Base-by-base conservation (phyloP, 768 basidiomycete genomes). In the Boletus rubropictus region DNA sequence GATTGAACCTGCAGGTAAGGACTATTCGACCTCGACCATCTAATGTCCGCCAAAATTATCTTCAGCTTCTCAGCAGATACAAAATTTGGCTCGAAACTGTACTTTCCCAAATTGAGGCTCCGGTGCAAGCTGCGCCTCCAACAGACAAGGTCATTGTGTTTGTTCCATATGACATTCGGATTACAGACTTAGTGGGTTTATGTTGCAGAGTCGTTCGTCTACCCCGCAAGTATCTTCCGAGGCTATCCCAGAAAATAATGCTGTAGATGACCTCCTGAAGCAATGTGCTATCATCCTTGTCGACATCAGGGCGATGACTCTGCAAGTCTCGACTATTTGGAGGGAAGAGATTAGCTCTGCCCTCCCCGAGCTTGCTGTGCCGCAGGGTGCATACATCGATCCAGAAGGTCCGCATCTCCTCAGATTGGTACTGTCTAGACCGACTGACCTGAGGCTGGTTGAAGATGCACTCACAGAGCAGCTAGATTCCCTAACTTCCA, bases 1-100 rank as follows among this genome's bases (percentile, higher is more conserved):
- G 78, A 58, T 69, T 98, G 48, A 89, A 85, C 6, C 68, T 99
- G 22, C 95, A 99, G 79, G 92, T 91, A 40, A 44, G 58, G 24
- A 24, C 12, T 55, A 42, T 49, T 42, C 5, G 2, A 18, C 35
- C 18, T 33, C 41, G 29, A 41, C 29, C 24, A 18, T 44, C 34
- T 32, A 25, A 45, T 47, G 5, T 29, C 25, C 25, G 24, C 48
- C 34, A 28, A 50, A 43, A 45, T 44, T 32, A 29, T 51, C 22
- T 38, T 28, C 48, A 94, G 90, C 81, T 96, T 49, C 57, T 94
- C 42, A 86, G 82, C 55, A 77, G 92, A 45, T 92, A 89, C 61
- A 78, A 69, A 47, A 76, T 75, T 27, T 95, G 91, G 89, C 66
- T 97, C n/a, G 77, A 83, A 52, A 70, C 69, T 28, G 73, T 61